Evolutionary conservation across 1,284 basidiomycete genomes (phyloP).

Genomic region (Rhizoctonia solani): DNA sequence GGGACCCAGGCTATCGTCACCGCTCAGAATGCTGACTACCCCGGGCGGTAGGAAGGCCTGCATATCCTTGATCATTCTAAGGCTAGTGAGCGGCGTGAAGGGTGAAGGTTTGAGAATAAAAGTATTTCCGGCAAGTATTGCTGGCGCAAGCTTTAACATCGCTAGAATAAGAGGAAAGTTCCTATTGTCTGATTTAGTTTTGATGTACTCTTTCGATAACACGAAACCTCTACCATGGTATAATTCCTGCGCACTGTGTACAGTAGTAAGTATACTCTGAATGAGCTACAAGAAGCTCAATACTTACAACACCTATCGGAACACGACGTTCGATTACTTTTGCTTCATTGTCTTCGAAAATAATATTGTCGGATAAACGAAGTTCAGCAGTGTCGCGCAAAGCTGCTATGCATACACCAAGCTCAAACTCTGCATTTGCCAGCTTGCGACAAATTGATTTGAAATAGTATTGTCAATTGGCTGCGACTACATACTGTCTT

Average conservation of each 20-base stretch:
- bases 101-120: constrained; percentile 94
- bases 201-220: background rate
- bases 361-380: background rate
- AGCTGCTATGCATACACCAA: background rate
- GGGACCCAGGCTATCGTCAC: constrained; percentile 84
- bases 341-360: background rate
- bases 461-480: background rate
- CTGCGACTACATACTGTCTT: background rate
- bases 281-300: background rate
- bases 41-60: constrained; percentile 79
- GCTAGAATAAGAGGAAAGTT: constrained; percentile 13
- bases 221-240: constrained; percentile 11
- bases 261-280: background rate
- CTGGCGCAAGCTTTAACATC: constrained; percentile 85
- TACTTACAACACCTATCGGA: constrained; percentile 15
- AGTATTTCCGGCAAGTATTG: constrained; percentile 83
- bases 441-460: background rate
- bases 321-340: constrained; percentile 1
- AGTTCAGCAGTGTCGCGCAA: constrained; percentile 16
- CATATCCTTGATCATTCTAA: constrained; percentile 51
- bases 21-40: constrained; percentile 85
- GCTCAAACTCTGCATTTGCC: background rate
- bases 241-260: constrained; percentile 10
- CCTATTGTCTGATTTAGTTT: background rate
- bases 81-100: constrained; percentile 85